phyloP scores from a whole-genome alignment of 768 basidiomycete genomes.

The Termitomyces eurrhizus region DNA sequence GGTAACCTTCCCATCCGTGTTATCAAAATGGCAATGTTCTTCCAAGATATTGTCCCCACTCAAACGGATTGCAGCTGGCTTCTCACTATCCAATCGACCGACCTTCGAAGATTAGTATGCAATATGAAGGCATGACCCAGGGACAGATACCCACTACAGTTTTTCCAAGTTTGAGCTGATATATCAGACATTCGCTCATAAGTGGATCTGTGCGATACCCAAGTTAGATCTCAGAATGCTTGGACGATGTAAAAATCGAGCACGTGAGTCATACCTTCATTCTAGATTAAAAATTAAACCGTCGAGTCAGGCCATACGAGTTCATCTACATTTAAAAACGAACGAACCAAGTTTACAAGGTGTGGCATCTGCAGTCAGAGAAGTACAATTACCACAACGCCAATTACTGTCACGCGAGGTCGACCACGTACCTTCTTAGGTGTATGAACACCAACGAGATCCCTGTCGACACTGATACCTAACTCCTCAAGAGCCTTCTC shows the following conservation, averaged over 20 bases:
- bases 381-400: slow-evolving; percentile 8
- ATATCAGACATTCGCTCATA: slow-evolving; percentile 94
- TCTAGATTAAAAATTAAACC: slow-evolving; percentile 33
- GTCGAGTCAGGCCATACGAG: slow-evolving; percentile 15
- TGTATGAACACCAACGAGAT: slow-evolving; percentile 93
- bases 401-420: slow-evolving; percentile 9
- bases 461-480: slow-evolving; percentile 97
- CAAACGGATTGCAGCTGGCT: slow-evolving; percentile 82
- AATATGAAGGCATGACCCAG: neutral
- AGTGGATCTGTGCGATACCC: slow-evolving; percentile 63
- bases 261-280: slow-evolving; percentile 54
- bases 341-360: slow-evolving; percentile 84
- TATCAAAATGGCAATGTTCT: slow-evolving; percentile 92
- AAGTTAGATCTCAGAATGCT: slow-evolving; percentile 13
- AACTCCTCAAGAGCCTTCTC: slow-evolving; percentile 97
- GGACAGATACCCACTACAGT: slow-evolving; percentile 19
- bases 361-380: slow-evolving; percentile 71
- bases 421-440: slow-evolving; percentile 79
- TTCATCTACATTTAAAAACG: slow-evolving; percentile 1
- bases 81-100: slow-evolving; percentile 82
- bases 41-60: slow-evolving; percentile 90
- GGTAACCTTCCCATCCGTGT: slow-evolving; percentile 78
- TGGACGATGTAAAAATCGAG: slow-evolving; percentile 2
- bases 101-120: slow-evolving; percentile 41
- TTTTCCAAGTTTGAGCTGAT: slow-evolving; percentile 30